Base-by-base conservation (phyloP, 306 rosid genomes). In the Morella rubra region DNA sequence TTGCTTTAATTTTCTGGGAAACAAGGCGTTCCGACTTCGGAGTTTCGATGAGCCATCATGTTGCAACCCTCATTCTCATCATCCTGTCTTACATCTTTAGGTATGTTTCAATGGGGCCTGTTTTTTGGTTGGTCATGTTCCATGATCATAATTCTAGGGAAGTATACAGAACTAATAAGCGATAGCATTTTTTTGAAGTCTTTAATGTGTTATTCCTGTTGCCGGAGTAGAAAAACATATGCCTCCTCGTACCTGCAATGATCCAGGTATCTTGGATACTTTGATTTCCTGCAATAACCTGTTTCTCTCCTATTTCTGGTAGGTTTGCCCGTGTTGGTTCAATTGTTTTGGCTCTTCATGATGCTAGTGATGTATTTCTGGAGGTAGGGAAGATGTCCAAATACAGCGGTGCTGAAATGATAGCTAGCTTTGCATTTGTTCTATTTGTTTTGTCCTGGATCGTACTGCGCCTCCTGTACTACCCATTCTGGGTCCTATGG, bases 351-450 rank as follows among this genome's bases (percentile, higher is more conserved):
- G 97, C 98, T 73, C 88, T 95, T 88, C 98, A 95, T 81, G 98
- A 95, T 86, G 96, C 91, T 10, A 88, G 85, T 73, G 98, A 95
- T 79, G 92, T 95, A 80, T 95, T 92, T 86, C 86, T 95, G 79
- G 98, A 95, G 87, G 84, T 80, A 19, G 98, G 97, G 79, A 95
- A 95, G 89, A 95, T 95, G 98, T 89, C 97, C 74, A 95, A 85
- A 84, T 95, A 95, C 85, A 50, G 92, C 45, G 97, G 97, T 51
- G 92, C 90, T 41, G 98, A 95, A 81, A 73, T 72, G 52, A 52
- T 76, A 53, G 97, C 98, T 73, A 92, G 98, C 88, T 12, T 87
- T 89, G 73, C 98, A 45, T 95, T 95, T 87, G 7, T 90, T 82
- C 81, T 90, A 54, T 95, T 95, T 78, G 97, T 92, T 44, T 59